These are phyloP conservation scores for Coix lacrymajobi DNA, from an alignment of 176 grass and related monocot species.

Conservation along the genomic window DNA sequence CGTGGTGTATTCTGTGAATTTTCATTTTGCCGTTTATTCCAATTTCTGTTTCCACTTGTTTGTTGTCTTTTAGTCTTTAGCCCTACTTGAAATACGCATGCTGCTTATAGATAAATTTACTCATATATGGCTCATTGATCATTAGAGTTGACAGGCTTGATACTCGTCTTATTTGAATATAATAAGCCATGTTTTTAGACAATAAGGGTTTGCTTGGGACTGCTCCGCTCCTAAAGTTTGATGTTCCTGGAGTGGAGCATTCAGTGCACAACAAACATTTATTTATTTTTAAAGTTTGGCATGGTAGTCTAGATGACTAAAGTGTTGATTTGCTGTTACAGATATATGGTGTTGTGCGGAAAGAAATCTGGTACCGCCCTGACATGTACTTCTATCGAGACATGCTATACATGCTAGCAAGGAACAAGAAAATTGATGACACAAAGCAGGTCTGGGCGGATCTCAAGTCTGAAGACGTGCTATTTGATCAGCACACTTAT, in stretches of 20 bases:
- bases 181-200: not conserved
- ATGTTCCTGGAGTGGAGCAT: not conserved
- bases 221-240: not conserved
- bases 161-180: not conserved
- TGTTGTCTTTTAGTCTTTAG: not conserved
- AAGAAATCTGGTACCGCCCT: conserved; percentile 87
- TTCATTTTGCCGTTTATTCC: not conserved
- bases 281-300: not conserved
- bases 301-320: not conserved
- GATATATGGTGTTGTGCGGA: conserved; percentile 72
- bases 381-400: conserved; percentile 90
- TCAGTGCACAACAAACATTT: not conserved
- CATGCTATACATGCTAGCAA: conserved; percentile 75
- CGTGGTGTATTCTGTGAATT: not conserved
- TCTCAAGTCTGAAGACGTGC: conserved; percentile 66
- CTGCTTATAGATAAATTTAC: not conserved
- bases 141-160: not conserved
- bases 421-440: conserved; percentile 75
- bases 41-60: not conserved
- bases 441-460: conserved; percentile 65
- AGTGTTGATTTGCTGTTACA: conserved; percentile 29
- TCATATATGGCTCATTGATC: not conserved
- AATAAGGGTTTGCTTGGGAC: not conserved
- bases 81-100: not conserved
- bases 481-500: conserved; percentile 40